Evolutionary conservation across 768 basidiomycete genomes (phyloP), one percentile per base, ranked within the genome.

Genomic region (Suillus variegatus): DNA sequence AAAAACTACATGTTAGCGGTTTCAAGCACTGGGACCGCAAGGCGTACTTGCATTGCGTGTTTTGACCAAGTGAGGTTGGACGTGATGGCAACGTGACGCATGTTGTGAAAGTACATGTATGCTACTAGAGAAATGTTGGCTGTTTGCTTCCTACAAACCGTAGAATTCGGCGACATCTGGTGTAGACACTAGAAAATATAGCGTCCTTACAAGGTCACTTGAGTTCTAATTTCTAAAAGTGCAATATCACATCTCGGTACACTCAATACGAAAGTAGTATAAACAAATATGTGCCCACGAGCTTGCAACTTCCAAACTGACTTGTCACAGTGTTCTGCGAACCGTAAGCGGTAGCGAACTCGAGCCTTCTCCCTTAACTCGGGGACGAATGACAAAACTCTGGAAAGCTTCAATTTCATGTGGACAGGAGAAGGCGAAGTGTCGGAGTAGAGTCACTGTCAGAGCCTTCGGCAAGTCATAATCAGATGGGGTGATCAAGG

Each of bases 381-480:
- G 82, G 43, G 88, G 86, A 18, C 88, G 82, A 61, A 89, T 81
- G 14, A 89, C 88, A 65, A 88, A 89, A 61, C 87, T 87, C 68
- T 88, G 86, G 73, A 89, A 88, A 28, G 85, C 72, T 68, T 88
- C 87, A 56, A 89, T 88, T 43, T 87, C 78, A 60, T 78, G 69
- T 25, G 78, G 72, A 66, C 84, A 85, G 4, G 80, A 75, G 69
- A 88, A 87, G 9, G 82, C 79, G 71, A 87, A 89, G 41, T 84
- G 82, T 40, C 78, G 82, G 68, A 89, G 71, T 41, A 89, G 82
- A 13, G 82, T 81, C 28, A 85, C 73, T 36, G 81, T 77, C 61
- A 87, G 76, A n/a, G 75, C 78, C 77, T 77, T 35, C 58, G 44
- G 51, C 43, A 38, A 20, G 6, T 35, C 36, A 55, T 55, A 1